Evolutionary conservation across 768 basidiomycete species (phyloP), one percentile per base, ranked within the genome.

Genomic region (Rhodotorula sphaerocarpa): DNA sequence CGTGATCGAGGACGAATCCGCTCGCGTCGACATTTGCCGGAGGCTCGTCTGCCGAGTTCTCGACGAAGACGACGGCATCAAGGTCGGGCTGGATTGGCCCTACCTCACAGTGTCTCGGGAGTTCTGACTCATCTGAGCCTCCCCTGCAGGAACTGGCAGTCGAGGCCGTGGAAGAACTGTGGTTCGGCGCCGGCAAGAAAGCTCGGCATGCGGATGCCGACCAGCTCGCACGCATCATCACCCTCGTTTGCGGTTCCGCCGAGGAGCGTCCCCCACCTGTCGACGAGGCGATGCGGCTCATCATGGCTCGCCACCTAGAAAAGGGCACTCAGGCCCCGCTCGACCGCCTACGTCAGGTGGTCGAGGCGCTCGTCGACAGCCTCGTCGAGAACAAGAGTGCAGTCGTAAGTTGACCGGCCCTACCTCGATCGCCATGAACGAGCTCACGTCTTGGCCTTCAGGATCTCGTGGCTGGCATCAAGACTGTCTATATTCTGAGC

Each of bases 41-140:
- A 83, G 84, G 59, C 80, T 99, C 27, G 84, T 95, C 5, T 77
- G 85, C 39, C 83, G 92, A 20, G 86, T 90, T 79, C 74, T 85
- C 45, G 95, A 99, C 70, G 90, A 95, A 73, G 95, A 99, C 72
- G 91, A 96, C 50, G 84, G 84, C 0, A 89, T 99, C 66, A 93
- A 88, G 70, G 80, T 79, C 41, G 51, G 75, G n/a, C n/a, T n/a
- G n/a, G n/a, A n/a, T n/a, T n/a, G n/a, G n/a, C n/a, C n/a, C n/a
- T n/a, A n/a, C n/a, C n/a, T n/a, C n/a, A n/a, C n/a, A n/a, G n/a
- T n/a, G n/a, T n/a, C n/a, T n/a, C n/a, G n/a, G n/a, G n/a, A n/a
- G n/a, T n/a, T n/a, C n/a, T n/a, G n/a, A n/a, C n/a, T n/a, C n/a
- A n/a, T n/a, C n/a, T n/a, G n/a, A n/a, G n/a, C n/a, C n/a, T n/a